A percentile compares a stretch with the other conserved stretches of the same genome.
Conservation (phyloP, 805 yeast species). For the Candida sithepensis region DNA sequence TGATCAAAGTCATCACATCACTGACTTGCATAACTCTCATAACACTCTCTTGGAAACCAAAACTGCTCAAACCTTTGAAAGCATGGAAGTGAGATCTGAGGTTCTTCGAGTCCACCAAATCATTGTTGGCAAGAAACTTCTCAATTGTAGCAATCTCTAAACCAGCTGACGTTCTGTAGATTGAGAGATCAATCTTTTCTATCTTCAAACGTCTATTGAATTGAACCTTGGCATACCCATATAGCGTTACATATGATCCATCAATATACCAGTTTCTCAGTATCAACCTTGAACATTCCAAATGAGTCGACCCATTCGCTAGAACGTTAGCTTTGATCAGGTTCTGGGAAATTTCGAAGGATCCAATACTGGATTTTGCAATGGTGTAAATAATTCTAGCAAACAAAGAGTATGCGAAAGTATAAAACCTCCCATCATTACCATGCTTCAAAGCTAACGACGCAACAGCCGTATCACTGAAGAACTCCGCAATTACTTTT, state of each 20-base stretch:
- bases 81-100: slow-evolving; percentile 30
- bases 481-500: slow-evolving; percentile 44
- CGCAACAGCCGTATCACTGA: slow-evolving; percentile 47
- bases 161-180: slow-evolving; percentile 42
- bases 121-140: slow-evolving; percentile 33
- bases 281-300: slow-evolving; percentile 50
- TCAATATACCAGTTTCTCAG: slow-evolving; percentile 56
- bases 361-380: slow-evolving; percentile 47
- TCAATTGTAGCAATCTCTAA: slow-evolving; percentile 45
- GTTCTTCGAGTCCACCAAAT: slow-evolving; percentile 16
- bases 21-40: slow-evolving; percentile 72
- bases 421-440: slow-evolving; percentile 53
- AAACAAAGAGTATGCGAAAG: slow-evolving; percentile 59
- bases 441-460: slow-evolving; percentile 44
- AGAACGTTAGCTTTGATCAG: slow-evolving; percentile 49
- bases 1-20: slow-evolving; percentile 72
- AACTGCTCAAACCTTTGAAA: slow-evolving; percentile 44
- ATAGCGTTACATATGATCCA: slow-evolving; percentile 63
- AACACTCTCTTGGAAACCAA: slow-evolving; percentile 63
- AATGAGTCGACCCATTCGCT: slow-evolving; percentile 48
- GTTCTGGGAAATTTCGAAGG: slow-evolving; percentile 49
- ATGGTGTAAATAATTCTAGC: slow-evolving; percentile 57
- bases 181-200: slow-evolving; percentile 67
- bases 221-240: slow-evolving; percentile 58
- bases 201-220: slow-evolving; percentile 61